Conservation (phyloP, 192 early-diverging fungal genomes). For the Linnemannia zychae region DNA sequence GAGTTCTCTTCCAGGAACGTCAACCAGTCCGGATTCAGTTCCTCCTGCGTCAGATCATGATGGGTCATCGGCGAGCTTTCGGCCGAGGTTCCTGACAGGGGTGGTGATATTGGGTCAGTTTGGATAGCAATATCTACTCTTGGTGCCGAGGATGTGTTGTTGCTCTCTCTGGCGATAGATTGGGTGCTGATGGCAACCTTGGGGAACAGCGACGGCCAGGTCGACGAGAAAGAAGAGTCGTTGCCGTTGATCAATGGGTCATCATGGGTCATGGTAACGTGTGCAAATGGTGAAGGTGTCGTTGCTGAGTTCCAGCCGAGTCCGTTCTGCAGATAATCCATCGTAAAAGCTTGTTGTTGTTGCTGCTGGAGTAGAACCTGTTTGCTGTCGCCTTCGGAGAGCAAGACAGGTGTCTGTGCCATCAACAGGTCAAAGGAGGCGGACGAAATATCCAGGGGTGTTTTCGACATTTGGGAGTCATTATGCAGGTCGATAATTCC, state of each 20-base stretch:
- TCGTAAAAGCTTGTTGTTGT: neutral
- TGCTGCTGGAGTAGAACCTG: conserved; percentile 20
- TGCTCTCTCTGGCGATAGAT: neutral
- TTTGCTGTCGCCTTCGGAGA: conserved; percentile 25
- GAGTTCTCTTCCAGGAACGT: conserved; percentile 40
- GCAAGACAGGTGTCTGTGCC: conserved; percentile 25
- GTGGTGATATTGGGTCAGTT: neutral
- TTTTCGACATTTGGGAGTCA: neutral
- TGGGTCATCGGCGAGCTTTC: conserved; percentile 2
- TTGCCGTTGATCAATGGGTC: conserved; percentile 38
- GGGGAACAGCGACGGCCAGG: conserved; percentile 40
- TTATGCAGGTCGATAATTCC: neutral
- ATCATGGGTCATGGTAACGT: neutral
- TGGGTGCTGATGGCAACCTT: neutral
- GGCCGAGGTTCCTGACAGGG: neutral
- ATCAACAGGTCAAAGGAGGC: conserved; percentile 30
- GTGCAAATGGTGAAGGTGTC: conserved; percentile 23
- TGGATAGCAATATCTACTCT: conserved; percentile 15
- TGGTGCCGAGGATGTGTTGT: neutral
- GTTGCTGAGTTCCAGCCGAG: neutral
- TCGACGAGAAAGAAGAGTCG: neutral
- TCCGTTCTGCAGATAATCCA: neutral
- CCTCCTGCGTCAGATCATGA: conserved; percentile 8
- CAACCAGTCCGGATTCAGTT: conserved; percentile 36
- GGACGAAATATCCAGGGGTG: conserved; percentile 11